These are phyloP conservation scores for Podospora comata DNA, from an alignment of 495 filamentous ascomycete species.

Conservation along the genomic window DNA sequence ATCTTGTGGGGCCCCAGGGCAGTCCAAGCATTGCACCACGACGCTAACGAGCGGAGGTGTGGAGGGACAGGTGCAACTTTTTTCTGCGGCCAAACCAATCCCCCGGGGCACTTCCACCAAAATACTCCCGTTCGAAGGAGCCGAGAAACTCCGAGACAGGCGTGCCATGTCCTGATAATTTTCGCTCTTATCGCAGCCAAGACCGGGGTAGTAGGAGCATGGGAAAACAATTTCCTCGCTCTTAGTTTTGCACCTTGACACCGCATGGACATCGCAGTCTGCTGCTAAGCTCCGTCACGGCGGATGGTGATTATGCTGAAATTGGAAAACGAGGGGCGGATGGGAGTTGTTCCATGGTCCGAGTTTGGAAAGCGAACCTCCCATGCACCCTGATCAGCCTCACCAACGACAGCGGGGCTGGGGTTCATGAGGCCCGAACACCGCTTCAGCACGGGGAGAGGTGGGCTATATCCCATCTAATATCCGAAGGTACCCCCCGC, in stretches of 20 bases:
- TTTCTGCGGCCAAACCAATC: slow-evolving; percentile 21
- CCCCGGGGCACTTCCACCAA: slow-evolving; percentile 8
- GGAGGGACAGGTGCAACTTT: background rate
- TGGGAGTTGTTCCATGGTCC: slow-evolving; percentile 1
- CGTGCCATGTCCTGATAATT: background rate
- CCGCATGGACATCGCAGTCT: background rate
- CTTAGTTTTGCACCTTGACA: background rate
- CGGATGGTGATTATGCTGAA: no score
- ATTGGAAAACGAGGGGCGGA: background rate
- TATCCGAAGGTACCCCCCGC: background rate
- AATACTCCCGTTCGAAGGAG: slow-evolving; percentile 2
- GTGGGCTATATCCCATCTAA: background rate
- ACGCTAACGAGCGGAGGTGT: background rate
- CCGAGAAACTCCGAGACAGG: slow-evolving; percentile 9
- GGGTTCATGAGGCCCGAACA: background rate
- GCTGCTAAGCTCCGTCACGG: background rate
- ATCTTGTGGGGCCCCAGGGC: slow-evolving; percentile 14
- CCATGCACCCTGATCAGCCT: slow-evolving; percentile 13
- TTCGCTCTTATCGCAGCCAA: background rate
- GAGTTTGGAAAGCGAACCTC: background rate
- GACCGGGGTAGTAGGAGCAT: background rate
- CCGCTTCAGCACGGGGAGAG: background rate
- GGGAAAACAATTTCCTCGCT: background rate
- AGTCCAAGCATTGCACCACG: slow-evolving; percentile 8
- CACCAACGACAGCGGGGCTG: background rate